Evolutionary conservation across 306 rosid species (phyloP), one percentile per base, ranked within the genome.

Genomic region (Vachellia pachyceras): DNA sequence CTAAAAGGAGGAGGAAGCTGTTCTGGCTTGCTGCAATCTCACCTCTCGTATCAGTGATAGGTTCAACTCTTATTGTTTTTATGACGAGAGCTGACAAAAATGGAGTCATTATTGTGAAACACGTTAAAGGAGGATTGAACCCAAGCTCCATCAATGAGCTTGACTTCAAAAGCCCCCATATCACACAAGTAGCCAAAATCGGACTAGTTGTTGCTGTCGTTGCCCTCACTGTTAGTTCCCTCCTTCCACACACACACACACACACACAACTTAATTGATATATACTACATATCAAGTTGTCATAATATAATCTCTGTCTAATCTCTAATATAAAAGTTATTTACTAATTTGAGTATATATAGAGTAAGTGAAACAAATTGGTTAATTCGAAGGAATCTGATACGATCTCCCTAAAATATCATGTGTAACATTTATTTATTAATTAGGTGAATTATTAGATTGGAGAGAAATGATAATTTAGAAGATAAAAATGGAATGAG

Each of bases 11-110:
- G 85, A 90, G 79, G 89, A 89, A 87, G 29, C 67, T 95, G 40
- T 91, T 93, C 84, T 91, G 99, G 97, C 79, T 95, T 86, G 82
- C 97, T 61, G 92, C 97, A 54, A 83, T 91, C 14, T 82, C 97
- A 23, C 97, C 99, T 79, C 90, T 95, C 2, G 14, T 88, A 3
- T 91, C 92, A 0, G 93, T 95, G 36, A 75, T 91, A 67, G 1
- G 90, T 10, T 90, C 99, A 20, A 95, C 99, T 1, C 73, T 90
- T 0, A 11, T 84, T 45, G 99, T 95, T 17, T 95, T 45, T 80
- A 71, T 91, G 33, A 86, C 90, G 42, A 72, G 84, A 49, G 97
- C 92, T 0, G 98, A 94, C 77, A 84, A 81, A 49, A 75, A 83
- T 49, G 98, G 98, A 10, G 88, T 94, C 8, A 88, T 85, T 49